A percentile compares a stretch with the other conserved stretches of the same genome.
Evolutionary conservation across 805 yeast genomes (phyloP).

Genomic region (Wickerhamomyces chambardii): DNA sequence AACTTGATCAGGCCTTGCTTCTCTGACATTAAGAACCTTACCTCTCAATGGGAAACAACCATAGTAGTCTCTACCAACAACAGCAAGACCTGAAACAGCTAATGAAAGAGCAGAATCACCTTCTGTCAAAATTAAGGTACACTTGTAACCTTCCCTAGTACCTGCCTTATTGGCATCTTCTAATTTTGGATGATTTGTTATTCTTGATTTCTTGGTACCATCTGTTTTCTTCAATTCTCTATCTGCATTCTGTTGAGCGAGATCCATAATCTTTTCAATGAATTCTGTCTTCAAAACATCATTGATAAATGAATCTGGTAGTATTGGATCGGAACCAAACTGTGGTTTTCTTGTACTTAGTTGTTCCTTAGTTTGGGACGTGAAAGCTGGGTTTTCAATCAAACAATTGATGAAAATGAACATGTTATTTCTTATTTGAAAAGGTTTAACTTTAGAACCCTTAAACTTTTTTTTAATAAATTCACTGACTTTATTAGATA

Average conservation of each 20-base stretch:
- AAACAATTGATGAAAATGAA: constrained; percentile 86
- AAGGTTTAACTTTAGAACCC: constrained; percentile 68
- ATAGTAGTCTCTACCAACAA: constrained; percentile 90
- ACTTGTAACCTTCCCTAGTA: constrained; percentile 81
- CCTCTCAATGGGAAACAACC: constrained; percentile 96
- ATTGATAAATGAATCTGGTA: constrained; percentile 70
- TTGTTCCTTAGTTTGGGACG: constrained; percentile 96
- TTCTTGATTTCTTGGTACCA: constrained; percentile 75
- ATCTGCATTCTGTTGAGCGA: constrained; percentile 85
- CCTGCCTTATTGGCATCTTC: constrained; percentile 98
- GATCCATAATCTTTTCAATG: constrained; percentile 59
- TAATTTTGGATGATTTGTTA: constrained; percentile 81
- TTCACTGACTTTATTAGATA: constrained; percentile 69
- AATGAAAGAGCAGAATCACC: constrained; percentile 93
- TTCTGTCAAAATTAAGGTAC: constrained; percentile 91
- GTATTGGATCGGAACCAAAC: constrained; percentile 79
- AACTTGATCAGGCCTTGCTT: constrained; percentile 94
- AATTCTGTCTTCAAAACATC: constrained; percentile 68
- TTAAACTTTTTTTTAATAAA: constrained; percentile 59
- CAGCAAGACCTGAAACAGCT: constrained; percentile 90
- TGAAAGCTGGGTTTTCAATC: constrained; percentile 93
- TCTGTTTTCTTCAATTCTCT: constrained; percentile 82
- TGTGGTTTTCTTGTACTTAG: constrained; percentile 82
- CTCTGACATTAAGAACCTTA: constrained; percentile 90
- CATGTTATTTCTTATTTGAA: constrained; percentile 85